Base-by-base conservation (phyloP, 2,329 filamentous ascomycete species). In the Fusarium sp. region DNA sequence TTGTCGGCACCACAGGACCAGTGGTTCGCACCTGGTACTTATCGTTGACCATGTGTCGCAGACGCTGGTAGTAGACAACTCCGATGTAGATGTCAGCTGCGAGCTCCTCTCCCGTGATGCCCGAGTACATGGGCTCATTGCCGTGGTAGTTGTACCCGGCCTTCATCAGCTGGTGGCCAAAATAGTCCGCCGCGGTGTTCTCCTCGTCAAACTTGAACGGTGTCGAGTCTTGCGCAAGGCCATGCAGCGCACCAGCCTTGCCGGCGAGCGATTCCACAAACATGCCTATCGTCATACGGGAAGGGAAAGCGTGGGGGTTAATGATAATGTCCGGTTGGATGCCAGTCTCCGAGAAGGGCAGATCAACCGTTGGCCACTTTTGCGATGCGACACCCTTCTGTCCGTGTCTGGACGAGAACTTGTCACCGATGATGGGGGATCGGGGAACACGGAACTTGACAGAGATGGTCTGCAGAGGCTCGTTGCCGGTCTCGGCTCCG, bases 251-350 rank as follows among this genome's bases (percentile, higher is more conserved):
- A 56, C 97, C 97, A 11, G 96, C 92, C 86, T 99, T 99, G 71
- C 97, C 97, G 11, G 97, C 97, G 62, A 99, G 89, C 6, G 95
- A 98, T 86, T 99, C 97, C 81, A 99, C 92, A 84, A 99, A 98
- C 94, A 98, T 98, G 81, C 97, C 97, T 81, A 99, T 99, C 22
- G 97, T 99, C 97, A 99, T 99, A 84, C 97, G 95, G 54, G 96
- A 98, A 9, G 97, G 97, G 89, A 99, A 99, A 81, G 97, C 97
- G 88, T 99, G 97, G 45, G 97, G 97, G 86, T 99, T 99, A 88
- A 99, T 99, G 84, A 99, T 99, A 79, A 98, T 89, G 84, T 99
- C 97, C 11, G 97, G 97, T 81, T 98, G 95, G 71, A 99, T 98
- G 64, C 97, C 97, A 7, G 93, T 94, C 85, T 99, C 97, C 4